Evolutionary conservation across 2,329 filamentous ascomycete genomes (phyloP), one percentile per base, ranked within the genome.

Genomic region (Clarireedia sp.): DNA sequence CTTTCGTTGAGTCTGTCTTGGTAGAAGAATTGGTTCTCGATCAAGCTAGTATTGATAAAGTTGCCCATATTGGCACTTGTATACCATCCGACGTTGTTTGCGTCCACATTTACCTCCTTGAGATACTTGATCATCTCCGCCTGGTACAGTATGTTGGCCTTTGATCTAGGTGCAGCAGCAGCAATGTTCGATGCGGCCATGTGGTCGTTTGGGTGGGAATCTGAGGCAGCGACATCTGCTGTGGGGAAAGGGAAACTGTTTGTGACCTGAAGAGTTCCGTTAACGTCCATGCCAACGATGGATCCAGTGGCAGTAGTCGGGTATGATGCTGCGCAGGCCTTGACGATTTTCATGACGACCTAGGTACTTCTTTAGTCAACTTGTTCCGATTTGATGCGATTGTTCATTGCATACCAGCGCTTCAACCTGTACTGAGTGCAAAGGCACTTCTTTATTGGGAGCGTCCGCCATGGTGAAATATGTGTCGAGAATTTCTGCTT

Each of bases 41-140:
- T 89, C 70, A 96, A 91, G 78, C 87, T 89, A 70, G 87, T 73
- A 78, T 91, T 96, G 78, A 97, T 81, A 67, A 97, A 97, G 79
- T 96, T 97, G 73, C 94, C 94, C 89, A 99, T 95, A 73, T 90
- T 96, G 61, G 91, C 90, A 76, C 90, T 96, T 57, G 90, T 96
- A 77, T 99, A 99, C 91, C 91, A 99, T 67, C 94, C 94, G 58
- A 95, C 90, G 68, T 90, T 95, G 78, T 97, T 96, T 63, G 94
- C 94, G 72, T 99, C 94, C 58, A 97, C 89, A 72, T 97, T 99
- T 68, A 99, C 94, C 75, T 97, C 94, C 72, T 92, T 87, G 61
- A 97, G 77, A 73, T 94, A 90, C 69, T 90, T 88, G 73, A 99
- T 92, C 92, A 97, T 97, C 74, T 99, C 94, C 63, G 83, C 86